Percentiles rank a stretch among this genome's conserved stretches.
These are phyloP conservation scores for Bruguiera sexangula DNA, from an alignment of 345 rosid species.

Conservation along the genomic window DNA sequence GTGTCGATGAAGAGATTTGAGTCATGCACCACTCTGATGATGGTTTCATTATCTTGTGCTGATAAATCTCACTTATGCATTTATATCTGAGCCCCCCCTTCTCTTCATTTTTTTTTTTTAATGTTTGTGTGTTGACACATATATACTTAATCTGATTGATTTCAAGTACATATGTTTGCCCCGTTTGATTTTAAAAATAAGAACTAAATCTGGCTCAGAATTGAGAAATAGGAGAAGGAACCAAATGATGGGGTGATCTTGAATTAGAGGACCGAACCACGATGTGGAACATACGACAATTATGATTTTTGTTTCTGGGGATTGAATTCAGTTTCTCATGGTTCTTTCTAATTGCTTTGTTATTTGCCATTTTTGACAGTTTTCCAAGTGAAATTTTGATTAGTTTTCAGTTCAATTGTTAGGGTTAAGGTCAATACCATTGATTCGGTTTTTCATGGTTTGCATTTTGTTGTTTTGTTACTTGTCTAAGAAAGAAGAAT, in stretches of 20 bases:
- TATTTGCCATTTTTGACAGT: too few species aligned
- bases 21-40: slow-evolving; percentile 67
- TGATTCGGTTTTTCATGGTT: too few species aligned
- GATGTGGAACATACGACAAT: slow-evolving; percentile 57
- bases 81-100: slow-evolving; percentile 37
- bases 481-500: too few species aligned
- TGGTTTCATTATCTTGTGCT: slow-evolving; percentile 29
- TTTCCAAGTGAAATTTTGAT: too few species aligned
- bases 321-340: slow-evolving; percentile 51
- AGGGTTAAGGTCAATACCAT: too few species aligned
- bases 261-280: slow-evolving; percentile 33
- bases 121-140: too few species aligned
- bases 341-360: slow-evolving; percentile 14
- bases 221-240: neutral
- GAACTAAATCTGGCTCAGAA: neutral
- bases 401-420: too few species aligned
- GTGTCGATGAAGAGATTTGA: slow-evolving; percentile 33
- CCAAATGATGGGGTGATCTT: slow-evolving; percentile 39
- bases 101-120: too few species aligned
- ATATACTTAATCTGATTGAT: too few species aligned
- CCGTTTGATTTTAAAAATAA: too few species aligned
- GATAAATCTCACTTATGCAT: slow-evolving; percentile 45
- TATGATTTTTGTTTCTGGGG: slow-evolving; percentile 36
- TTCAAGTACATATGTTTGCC: too few species aligned
- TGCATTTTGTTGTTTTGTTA: too few species aligned